Base-by-base conservation (phyloP, 2,329 filamentous ascomycete species). In the Botrytis squamosa region DNA sequence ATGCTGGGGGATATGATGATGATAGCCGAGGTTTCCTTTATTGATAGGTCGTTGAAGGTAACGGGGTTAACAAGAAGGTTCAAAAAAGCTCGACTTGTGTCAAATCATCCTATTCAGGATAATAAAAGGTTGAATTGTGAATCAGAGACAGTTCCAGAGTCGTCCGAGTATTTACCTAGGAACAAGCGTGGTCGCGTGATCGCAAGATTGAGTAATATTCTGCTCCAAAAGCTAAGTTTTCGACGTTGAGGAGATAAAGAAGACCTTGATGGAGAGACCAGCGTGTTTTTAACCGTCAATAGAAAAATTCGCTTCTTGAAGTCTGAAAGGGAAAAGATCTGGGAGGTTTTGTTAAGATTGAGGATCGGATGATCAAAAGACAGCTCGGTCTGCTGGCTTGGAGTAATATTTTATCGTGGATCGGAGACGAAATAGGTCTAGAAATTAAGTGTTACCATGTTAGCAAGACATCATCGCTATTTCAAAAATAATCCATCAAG, bases 41-140 rank as follows among this genome's bases (percentile, higher is more conserved):
- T 9, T 42, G 18, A 10, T 22, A 7, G n/a, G 12, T 0, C 4
- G 5, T 42, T 10, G 18, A 4, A 2, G 10, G n/a, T 4, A 22
- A 33, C 14, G 25, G 14, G 18, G 20, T n/a, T 52, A 10, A 6
- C 3, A 18, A 9, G 16, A 57, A 55, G 25, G 3, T 16, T 29
- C 18, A 25, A 22, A 40, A 5, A 57, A 42, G 36, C 36, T 33
- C 14, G 10, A 20, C 5, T 18, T 57, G 16, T 42, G 18, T 44
- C 40, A n/a, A 25, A 42, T 42, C 10, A n/a, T 57, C 55, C 6
- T 16, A 25, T 14, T 33, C 12, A 20, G 52, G 4, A 22, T 55
- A 14, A 9, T 4, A 14, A 22, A 55, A 4, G 3, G 20, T 36
- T n/a, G 36, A 36, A n/a, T 5, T 16, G 29, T 55, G 2, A 25